Evolutionary conservation across 257 asterid species (phyloP), one percentile per base, ranked within the genome.

Genomic region (Solanum paucissectum): DNA sequence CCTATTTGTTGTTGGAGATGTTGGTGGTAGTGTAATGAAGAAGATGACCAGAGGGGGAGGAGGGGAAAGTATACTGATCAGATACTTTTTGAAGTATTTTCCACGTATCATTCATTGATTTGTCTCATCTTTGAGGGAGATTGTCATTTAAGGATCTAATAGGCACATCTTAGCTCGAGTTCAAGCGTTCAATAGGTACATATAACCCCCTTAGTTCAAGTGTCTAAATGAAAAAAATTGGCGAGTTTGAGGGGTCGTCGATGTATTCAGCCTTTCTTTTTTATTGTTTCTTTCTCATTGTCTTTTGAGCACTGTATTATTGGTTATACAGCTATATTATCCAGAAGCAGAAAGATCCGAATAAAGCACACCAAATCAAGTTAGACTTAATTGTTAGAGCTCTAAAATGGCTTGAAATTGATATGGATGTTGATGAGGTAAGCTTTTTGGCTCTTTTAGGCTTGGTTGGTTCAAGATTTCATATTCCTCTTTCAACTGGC

Each of bases 351-450:
- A 95, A 92, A 92, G 98, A 95, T 92, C 96, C 94, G 66, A 93
- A 55, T 89, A 95, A 92, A 91, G 98, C 98, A 58, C 98, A 97
- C 91, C 99, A 97, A 89, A 93, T 97, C 90, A 95, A 97, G 92
- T 86, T 97, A 88, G 98, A 95, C 87, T 94, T 95, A 36, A 93
- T 97, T 73, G 98, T 95, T 87, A 95, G 93, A 92, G 96, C 98
- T 77, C 88, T 97, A 87, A 92, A 92, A 93, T 95, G 99, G 99
- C 98, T 97, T 83, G 95, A 94, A 89, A 94, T 95, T 73, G 98
- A 95, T 88, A 95, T 94, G 95, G 98, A 97, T 88, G 92, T 95
- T 21, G 99, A 97, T 87, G 98, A 97, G 98, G 98, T 95, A 92
- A 77, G 29, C 52, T 58, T 88, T 87, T 87, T 64, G 71, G 29